phyloP scores from a whole-genome alignment of 2,329 filamentous ascomycete genomes.

The Trichoderma cornu-damae region DNA sequence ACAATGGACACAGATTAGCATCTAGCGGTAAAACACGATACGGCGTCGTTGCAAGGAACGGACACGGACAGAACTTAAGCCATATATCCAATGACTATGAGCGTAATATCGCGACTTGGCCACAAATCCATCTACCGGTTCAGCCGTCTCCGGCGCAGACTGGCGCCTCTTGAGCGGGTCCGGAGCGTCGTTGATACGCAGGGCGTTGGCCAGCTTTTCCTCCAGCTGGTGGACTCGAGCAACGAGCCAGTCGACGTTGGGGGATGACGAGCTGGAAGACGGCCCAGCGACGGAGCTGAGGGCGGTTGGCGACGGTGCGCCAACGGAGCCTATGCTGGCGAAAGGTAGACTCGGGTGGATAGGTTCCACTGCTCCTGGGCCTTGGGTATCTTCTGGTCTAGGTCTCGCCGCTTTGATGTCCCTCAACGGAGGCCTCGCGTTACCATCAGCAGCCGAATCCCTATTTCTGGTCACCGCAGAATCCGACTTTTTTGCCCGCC shows the following conservation, averaged over 20 bases:
- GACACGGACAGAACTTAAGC: conserved; percentile 37
- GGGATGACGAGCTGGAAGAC: conserved; percentile 22
- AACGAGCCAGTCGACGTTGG: conserved; percentile 32
- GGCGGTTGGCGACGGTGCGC: conserved; percentile 24
- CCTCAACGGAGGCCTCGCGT: background rate
- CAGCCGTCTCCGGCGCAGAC: conserved; percentile 10
- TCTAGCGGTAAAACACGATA: background rate
- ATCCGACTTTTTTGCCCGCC: conserved; percentile 24
- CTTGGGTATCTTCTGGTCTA: background rate
- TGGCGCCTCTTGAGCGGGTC: conserved; percentile 15
- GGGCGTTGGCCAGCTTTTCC: conserved; percentile 34
- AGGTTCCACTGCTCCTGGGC: background rate
- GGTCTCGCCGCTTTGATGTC: conserved; percentile 5
- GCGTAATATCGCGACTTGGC: conserved; percentile 44
- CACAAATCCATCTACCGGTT: conserved; percentile 32
- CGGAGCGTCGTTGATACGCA: conserved; percentile 24
- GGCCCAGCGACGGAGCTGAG: conserved; percentile 28
- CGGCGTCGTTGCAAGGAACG: background rate
- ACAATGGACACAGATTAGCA: background rate
- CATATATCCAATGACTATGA: conserved; percentile 49
- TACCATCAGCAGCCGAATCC: background rate
- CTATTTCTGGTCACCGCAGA: background rate
- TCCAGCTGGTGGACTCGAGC: conserved; percentile 41
- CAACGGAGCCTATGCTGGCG: background rate
- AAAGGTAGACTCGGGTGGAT: background rate